Evolutionary conservation across 2,329 filamentous ascomycete species (phyloP).

Genomic region (Trichophyton simii): DNA sequence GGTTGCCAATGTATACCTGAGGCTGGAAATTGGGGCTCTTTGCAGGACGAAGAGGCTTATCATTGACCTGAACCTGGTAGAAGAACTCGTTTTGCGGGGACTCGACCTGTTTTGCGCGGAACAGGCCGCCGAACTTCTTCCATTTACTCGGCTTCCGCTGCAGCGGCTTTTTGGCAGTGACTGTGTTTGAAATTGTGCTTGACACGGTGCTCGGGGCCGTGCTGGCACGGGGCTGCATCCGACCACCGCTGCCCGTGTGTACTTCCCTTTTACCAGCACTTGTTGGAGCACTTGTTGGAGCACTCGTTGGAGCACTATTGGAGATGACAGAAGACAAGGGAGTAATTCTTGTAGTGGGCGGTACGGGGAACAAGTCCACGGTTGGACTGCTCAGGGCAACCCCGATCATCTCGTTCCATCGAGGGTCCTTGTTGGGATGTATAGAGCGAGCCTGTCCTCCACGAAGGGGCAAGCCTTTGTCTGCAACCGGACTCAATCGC

Average conservation of each 20-base stretch:
- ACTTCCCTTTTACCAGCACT: neutral
- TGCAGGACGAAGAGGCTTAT: conserved; percentile 13
- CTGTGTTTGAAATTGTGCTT: neutral
- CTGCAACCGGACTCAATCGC: neutral
- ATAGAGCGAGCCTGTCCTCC: neutral
- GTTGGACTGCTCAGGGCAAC: conserved; percentile 62
- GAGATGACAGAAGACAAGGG: neutral
- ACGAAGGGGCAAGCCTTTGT: neutral
- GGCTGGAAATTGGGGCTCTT: conserved; percentile 6
- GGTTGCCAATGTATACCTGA: neutral
- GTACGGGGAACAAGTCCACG: conserved; percentile 10
- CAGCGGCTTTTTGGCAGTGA: conserved; percentile 7
- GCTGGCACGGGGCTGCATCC: neutral
- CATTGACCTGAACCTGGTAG: conserved; percentile 20
- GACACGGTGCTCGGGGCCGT: neutral
- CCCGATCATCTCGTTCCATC: conserved; percentile 46
- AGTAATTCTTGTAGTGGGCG: neutral
- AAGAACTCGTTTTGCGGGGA: conserved; percentile 17
- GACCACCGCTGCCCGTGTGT: neutral
- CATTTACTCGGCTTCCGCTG: conserved; percentile 33
- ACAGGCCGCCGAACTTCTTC: conserved; percentile 36
- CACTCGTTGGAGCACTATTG: neutral
- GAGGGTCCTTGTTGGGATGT: conserved; percentile 11
- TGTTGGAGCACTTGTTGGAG: neutral
- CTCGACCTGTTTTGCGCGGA: conserved; percentile 24